Evolutionary conservation across 2,329 filamentous ascomycete species (phyloP), one percentile per base, ranked within the genome.

Genomic region (Emergomyces orientalis): DNA sequence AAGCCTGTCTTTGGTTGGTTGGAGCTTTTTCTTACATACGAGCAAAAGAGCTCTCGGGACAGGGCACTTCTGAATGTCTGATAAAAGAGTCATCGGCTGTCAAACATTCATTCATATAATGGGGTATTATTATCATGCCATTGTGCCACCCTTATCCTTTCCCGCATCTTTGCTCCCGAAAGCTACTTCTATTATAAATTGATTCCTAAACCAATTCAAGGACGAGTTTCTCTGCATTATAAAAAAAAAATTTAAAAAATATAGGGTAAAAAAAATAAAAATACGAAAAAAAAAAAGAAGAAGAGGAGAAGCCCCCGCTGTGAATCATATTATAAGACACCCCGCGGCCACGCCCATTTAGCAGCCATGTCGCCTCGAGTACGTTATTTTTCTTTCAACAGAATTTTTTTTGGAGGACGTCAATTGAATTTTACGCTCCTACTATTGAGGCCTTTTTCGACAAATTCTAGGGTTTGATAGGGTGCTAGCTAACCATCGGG

Each of bases 361-460:
- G 25, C 49, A 32, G 8, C 39, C 37, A 56, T 61, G 49, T 7
- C 51, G 14, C 51, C 37, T 13, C 60, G 59, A 54, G 59, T 61
- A 55, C 17, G 59, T 52, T 54, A 11, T 34, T 32, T 39, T 25
- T n/a, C n/a, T n/a, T 19, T 49, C 8, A 22, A 11, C 19, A 8
- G 4, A 37, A 37, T 9, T 30, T 11, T 30, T 37, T 22, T 9
- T 25, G 19, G n/a, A 34, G 27, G 25, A 13, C 17, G 47, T 51
- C 47, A 19, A 30, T 43, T 49, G 58, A 19, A 13, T 49, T n/a
- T n/a, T 34, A 13, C 41, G 27, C 19, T 59, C 30, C 57, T 30
- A 49, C 14, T 32, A 32, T 32, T 22, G 11, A 2, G 6, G 9
- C 32, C 9, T 14, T 22, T 59, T 47, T 1, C n/a, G 34, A 13